phyloP scores from a whole-genome alignment of 2,329 filamentous ascomycete species.

The Cladobotryum mycophilum region DNA sequence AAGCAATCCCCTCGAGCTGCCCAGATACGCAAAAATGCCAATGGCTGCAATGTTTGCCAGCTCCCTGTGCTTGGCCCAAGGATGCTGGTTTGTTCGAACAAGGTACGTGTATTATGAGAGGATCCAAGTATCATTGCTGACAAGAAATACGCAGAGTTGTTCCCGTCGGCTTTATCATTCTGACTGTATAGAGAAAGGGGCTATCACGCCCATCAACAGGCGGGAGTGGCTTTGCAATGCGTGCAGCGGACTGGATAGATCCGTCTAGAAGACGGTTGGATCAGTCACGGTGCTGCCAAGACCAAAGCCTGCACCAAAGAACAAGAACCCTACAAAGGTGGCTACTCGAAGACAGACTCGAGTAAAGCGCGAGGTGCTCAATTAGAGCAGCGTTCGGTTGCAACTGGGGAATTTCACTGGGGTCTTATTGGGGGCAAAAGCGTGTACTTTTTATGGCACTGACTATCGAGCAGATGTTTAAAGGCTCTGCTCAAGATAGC shows the following conservation, averaged over 20 bases:
- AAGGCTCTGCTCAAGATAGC: background rate
- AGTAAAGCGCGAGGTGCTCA: background rate
- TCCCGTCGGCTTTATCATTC: slow-evolving; percentile 41
- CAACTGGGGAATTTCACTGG: too few species aligned
- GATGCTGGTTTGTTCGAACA: slow-evolving; percentile 44
- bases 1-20: slow-evolving; percentile 27
- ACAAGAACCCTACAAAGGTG: background rate
- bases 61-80: slow-evolving; percentile 42
- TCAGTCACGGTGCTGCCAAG: background rate
- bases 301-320: background rate
- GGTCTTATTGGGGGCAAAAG: too few species aligned
- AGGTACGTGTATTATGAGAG: slow-evolving; percentile 31
- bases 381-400: background rate
- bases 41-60: slow-evolving; percentile 43
- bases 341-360: background rate
- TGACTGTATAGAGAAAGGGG: slow-evolving; percentile 35
- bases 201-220: slow-evolving; percentile 30
- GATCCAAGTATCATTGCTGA: background rate
- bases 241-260: slow-evolving; percentile 24
- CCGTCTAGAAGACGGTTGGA: slow-evolving; percentile 19
- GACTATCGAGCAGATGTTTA: background rate
- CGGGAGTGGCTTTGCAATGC: slow-evolving; percentile 39
- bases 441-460: too few species aligned
- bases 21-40: slow-evolving; percentile 36
- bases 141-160: slow-evolving; percentile 32